These are phyloP conservation scores for Cryptococcus sp. DNA, from an alignment of 1,284 basidiomycete genomes.

Conservation along the genomic window DNA sequence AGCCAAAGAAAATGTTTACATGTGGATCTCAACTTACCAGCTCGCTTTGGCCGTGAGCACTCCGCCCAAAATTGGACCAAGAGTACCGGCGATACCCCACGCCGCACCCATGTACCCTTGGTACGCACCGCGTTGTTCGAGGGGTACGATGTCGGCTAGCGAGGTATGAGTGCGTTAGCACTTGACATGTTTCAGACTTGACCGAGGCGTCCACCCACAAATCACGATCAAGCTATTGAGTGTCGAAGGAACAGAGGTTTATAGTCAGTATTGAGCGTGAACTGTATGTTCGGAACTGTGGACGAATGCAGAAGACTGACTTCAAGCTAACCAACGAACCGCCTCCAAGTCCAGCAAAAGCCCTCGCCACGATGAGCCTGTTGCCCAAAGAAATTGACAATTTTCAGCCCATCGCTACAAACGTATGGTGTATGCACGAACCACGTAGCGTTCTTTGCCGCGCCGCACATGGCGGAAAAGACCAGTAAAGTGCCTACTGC, in stretches of 20 bases:
- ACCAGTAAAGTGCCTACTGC: slow-evolving; percentile 29
- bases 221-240: slow-evolving; percentile 19
- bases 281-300: neutral
- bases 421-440: slow-evolving; percentile 7
- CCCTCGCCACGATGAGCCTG: slow-evolving; percentile 21
- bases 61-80: slow-evolving; percentile 52
- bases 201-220: slow-evolving; percentile 10
- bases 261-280: too few species aligned
- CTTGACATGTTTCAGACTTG: neutral
- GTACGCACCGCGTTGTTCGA: slow-evolving; percentile 44
- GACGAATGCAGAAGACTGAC: slow-evolving; percentile 1
- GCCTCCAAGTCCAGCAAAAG: slow-evolving; percentile 26
- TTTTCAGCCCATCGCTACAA: neutral
- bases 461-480: slow-evolving; percentile 34
- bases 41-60: slow-evolving; percentile 36
- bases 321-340: slow-evolving; percentile 11
- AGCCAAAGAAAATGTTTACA: neutral
- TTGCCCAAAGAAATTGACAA: neutral
- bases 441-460: slow-evolving; percentile 35
- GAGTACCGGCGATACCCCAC: slow-evolving; percentile 48
- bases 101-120: slow-evolving; percentile 45
- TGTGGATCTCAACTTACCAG: slow-evolving; percentile 18
- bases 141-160: slow-evolving; percentile 41
- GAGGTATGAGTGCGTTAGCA: neutral
- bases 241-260: too few species aligned